Base-by-base conservation (phyloP, 2,329 filamentous ascomycete species). In the Lecanicillium sp. region DNA sequence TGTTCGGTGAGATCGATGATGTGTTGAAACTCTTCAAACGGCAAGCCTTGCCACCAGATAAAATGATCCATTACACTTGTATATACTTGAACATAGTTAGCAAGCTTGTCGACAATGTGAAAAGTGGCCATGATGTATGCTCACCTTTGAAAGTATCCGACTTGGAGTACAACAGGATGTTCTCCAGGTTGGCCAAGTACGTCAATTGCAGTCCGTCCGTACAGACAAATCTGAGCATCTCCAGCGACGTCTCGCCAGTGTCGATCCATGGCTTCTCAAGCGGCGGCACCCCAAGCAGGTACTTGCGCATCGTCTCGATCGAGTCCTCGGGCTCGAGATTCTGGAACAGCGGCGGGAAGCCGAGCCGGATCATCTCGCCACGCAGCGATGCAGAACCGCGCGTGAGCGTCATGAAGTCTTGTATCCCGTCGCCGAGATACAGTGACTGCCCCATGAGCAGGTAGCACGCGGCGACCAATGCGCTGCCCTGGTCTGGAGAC, bases 401-500 rank as follows among this genome's bases (percentile, higher is more conserved):
- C 12, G 43, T 45, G 1, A 45, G 44, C 8, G 44, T 46, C 44
- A 46, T 39, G 14, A 46, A 46, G 20, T 46, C 26, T 14, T 46
- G 35, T 2, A 39, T 39, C 6, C 43, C 44, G 44, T 46, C 35
- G 8, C 44, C 43, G 0, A 46, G 35, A 11, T 46, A 46, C 35
- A 30, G 44, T 5, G 35, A 39, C 12, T 46, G 44, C 2, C 44
- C 44, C 19, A 46, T 46, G 35, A 46, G 44, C 19, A 46, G 7
- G 26, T 46, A 46, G 19, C 44, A 46, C 1, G 44, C 26, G 3
- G 44, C 44, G 4, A 46, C 44, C 14, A 46, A 26, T 10, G 44
- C 35, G 35, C 44, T 46, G 2, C 35, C 44, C 15, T 46, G 44
- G 19, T 46, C 44, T 30, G 19, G 32, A 2, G 44, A 46, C 26